Percentiles rank a stretch among this genome's conserved stretches.
Evolutionary conservation across 1,284 basidiomycete species (phyloP).

Genomic region (Bondarzewia mesenterica): DNA sequence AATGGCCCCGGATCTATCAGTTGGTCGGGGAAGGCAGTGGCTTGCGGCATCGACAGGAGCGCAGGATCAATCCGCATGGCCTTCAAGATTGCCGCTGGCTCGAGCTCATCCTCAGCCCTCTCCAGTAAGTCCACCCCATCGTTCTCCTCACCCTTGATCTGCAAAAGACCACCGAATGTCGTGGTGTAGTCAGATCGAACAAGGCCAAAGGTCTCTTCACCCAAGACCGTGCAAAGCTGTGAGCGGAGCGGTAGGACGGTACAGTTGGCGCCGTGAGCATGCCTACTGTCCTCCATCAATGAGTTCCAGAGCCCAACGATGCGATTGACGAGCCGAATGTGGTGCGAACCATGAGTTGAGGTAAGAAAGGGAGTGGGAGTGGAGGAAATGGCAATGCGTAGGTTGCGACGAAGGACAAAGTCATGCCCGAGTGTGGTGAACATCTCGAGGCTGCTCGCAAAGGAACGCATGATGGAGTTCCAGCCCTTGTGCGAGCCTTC

Average conservation of each 20-base stretch:
- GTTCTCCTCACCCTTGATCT: neutral
- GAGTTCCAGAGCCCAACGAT: neutral
- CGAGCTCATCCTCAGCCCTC: neutral
- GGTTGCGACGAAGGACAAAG: too few species aligned
- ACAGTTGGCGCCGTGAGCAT: neutral
- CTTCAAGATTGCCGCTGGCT: neutral
- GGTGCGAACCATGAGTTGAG: too few species aligned
- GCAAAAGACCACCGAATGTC: neutral
- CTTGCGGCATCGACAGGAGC: too few species aligned
- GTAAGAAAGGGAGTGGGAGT: too few species aligned
- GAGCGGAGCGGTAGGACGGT: neutral
- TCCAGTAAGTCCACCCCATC: neutral
- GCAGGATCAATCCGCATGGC: neutral
- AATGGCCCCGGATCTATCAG: too few species aligned
- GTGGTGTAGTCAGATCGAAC: slow-evolving; percentile 1
- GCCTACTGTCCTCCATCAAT: neutral
- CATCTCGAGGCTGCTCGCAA: too few species aligned
- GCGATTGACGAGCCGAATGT: too few species aligned
- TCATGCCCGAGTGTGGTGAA: too few species aligned
- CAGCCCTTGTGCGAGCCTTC: too few species aligned
- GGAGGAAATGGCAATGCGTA: too few species aligned
- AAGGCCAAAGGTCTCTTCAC: neutral
- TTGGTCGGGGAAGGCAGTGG: too few species aligned
- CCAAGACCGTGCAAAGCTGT: neutral
- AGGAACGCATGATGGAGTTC: too few species aligned